Percentiles rank a stretch among this genome's conserved stretches.
These are phyloP conservation scores for Agaricus subrufescens DNA, from an alignment of 768 basidiomycete genomes.

Conservation along the genomic window DNA sequence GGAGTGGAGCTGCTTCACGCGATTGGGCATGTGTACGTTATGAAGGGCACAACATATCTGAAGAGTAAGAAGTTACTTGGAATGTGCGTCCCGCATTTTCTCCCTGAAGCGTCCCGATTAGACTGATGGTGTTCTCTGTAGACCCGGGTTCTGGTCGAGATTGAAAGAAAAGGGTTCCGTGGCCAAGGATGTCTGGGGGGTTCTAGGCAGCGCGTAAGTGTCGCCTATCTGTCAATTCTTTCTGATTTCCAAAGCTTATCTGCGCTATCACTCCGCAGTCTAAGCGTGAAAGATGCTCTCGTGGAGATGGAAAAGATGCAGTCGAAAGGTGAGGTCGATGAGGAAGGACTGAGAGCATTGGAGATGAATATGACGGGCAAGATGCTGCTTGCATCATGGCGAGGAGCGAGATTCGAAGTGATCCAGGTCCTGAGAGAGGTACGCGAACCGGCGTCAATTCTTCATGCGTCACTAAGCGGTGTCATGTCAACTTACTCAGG, in stretches of 20 bases:
- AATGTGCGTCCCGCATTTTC: slow-evolving; percentile 47
- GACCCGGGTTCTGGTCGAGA: slow-evolving; percentile 88
- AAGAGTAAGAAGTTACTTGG: slow-evolving; percentile 91
- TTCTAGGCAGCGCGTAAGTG: slow-evolving; percentile 89
- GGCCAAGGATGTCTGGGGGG: slow-evolving; percentile 95
- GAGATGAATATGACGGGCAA: slow-evolving; percentile 95
- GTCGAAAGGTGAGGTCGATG: slow-evolving; percentile 81
- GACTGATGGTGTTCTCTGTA: slow-evolving; percentile 19
- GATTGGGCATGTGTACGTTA: slow-evolving; percentile 88
- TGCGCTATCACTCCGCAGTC: slow-evolving; percentile 24
- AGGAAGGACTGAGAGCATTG: slow-evolving; percentile 80
- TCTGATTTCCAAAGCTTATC: background rate
- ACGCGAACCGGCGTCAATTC: slow-evolving; percentile 5
- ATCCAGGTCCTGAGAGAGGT: slow-evolving; percentile 80
- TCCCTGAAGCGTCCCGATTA: slow-evolving; percentile 5
- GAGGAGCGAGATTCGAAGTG: slow-evolving; percentile 94
- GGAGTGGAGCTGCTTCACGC: slow-evolving; percentile 94
- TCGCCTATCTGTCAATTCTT: slow-evolving; percentile 13
- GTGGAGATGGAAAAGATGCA: slow-evolving; percentile 90
- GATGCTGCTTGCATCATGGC: slow-evolving; percentile 97
- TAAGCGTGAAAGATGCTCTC: slow-evolving; percentile 79
- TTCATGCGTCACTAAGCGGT: background rate
- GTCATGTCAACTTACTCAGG: slow-evolving; percentile 29
- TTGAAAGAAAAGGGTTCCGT: slow-evolving; percentile 92
- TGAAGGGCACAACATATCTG: slow-evolving; percentile 88